Evolutionary conservation across 495 filamentous ascomycete genomes (phyloP).

Genomic region (Aspergillus nidulans): DNA sequence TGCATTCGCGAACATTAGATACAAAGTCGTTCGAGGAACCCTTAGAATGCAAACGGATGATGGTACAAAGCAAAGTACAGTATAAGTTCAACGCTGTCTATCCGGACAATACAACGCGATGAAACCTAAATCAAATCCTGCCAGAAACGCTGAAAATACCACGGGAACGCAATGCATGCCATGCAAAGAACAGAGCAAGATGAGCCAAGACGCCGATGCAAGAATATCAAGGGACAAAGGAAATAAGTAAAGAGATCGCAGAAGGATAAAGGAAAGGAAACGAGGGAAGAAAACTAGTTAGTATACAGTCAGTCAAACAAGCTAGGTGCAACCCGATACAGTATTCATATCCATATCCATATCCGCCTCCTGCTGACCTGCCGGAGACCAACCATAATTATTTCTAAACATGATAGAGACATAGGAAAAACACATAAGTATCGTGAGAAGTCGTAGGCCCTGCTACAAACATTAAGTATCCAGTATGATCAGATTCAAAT

Average conservation of each 20-base stretch:
- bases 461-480: slow-evolving; percentile 25
- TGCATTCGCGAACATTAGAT: too few species aligned
- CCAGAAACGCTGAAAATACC: too few species aligned
- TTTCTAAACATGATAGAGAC: neutral
- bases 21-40: too few species aligned
- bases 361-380: neutral
- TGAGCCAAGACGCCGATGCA: neutral
- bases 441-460: slow-evolving; percentile 33
- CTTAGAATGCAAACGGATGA: too few species aligned
- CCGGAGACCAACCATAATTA: neutral
- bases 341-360: too few species aligned
- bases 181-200: too few species aligned
- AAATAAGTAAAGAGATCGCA: neutral
- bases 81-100: too few species aligned
- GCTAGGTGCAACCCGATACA: neutral
- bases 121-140: too few species aligned
- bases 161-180: too few species aligned
- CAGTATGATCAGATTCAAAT: neutral
- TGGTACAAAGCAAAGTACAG: too few species aligned
- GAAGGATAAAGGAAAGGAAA: neutral
- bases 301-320: neutral
- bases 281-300: neutral
- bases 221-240: neutral
- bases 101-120: too few species aligned
- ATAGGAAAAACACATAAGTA: slow-evolving; percentile 21